Evolutionary conservation across 441 rosid species (phyloP), one percentile per base, ranked within the genome.

Genomic region (Melianthus villosus): DNA sequence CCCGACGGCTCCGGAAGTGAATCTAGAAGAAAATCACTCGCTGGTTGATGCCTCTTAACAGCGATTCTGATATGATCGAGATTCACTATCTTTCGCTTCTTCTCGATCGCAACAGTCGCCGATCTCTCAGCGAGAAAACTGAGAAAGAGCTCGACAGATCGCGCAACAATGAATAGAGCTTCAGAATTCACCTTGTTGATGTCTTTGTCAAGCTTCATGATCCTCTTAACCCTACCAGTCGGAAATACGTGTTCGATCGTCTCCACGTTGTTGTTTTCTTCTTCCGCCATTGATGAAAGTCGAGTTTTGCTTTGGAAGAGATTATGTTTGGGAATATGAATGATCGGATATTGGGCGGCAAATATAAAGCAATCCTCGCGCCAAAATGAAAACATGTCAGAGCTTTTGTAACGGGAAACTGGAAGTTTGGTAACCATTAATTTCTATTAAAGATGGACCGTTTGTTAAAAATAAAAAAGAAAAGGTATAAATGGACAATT

Each of bases 1-100:
- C 63, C 60, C 22, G 62, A 12, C 5, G 82, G 69, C 48, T 22
- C 9, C 1, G 91, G 94, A 16, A 91, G 96, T 38, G 86, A 82
- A 40, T 91, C 94, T 10, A 82, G 72, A 22, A 91, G 77, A 53
- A 85, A 85, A 69, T 91, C 96, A 23, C 67, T 57, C 0, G 77
- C 79, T 16, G 91, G 94, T 15, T 44, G 81, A 63, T 85, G 98
- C 50, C 81, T 61, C 58, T 72, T 73, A 16, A 69, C 84, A n/a
- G 91, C 93, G 40, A 34, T 38, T 43, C 77, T 62, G 22, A 84
- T 39, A 43, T 84, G 74, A 9, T 78, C 91, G 42, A 68, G 68
- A 47, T 67, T 81, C 27, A 89, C 72, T 9, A 38, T 72, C 64
- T 61, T 89, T 0, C 82, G 81, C 58, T 81, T 81, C 78, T 73